Base-by-base conservation (phyloP, 1,284 basidiomycete species). In the Cryptococcus maquisensis region DNA sequence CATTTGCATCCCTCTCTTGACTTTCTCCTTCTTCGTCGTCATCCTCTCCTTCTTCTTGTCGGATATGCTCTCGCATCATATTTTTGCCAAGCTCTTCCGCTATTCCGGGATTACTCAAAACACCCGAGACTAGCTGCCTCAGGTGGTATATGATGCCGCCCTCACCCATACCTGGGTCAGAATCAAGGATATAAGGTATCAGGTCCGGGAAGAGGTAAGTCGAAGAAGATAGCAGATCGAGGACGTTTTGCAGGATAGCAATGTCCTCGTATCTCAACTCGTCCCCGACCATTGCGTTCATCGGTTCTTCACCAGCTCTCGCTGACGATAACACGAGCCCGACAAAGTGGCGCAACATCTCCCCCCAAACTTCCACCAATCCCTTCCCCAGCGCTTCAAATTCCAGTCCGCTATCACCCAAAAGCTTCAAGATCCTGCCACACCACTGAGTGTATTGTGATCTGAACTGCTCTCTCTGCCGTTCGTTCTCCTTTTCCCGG, bases 141-240 rank as follows among this genome's bases (percentile, higher is more conserved):
- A 21, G 13, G 12, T 3, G 4, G 8, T 12, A 2, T 9, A 40
- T 40, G 39, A 40, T 40, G 16, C n/a, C 39, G 10, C 39, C 28
- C 28, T 32, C 7, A 8, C 28, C 28, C 28, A 32, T 32, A 8
- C 28, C 28, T 32, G 28, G 10, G 28, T 32, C 28, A 32, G 39
- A n/a, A 15, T n/a, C n/a, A 2, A 21, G 39, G 4, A 56, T 24
- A 4, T 37, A 16, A 2, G 32, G 23, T 2, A 54, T 36, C 7
- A 63, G 35, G 1, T 47, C 23, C 0, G 66, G 66, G 40, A 66
- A 68, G 16, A 65, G 51, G 13, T 63, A 49, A 3, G 54, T 39
- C 1, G 61, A 58, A 15, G 59, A 59, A 0, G 62, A 49, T 4
- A 62, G 18, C 3, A 66, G 41, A 40, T 40, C 20, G 39, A 40